Percentiles rank a stretch among this genome's conserved stretches.
phyloP scores from a whole-genome alignment of 2,329 filamentous ascomycete genomes.

The Metarhizium brunneum region DNA sequence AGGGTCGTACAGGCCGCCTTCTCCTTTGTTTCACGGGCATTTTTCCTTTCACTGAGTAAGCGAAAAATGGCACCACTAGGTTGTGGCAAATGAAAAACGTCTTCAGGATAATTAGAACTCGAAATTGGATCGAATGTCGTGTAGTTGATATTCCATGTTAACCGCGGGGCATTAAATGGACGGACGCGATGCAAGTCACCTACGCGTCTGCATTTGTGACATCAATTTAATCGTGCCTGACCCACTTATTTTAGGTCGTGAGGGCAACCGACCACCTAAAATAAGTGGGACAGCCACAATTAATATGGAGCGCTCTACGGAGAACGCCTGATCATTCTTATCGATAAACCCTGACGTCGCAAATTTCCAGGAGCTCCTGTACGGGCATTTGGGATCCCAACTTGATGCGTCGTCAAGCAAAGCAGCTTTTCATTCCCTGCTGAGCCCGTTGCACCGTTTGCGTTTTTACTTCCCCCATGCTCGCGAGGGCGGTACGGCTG shows the following conservation, averaged over 20 bases:
- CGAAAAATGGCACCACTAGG: background rate
- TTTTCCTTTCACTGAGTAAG: background rate
- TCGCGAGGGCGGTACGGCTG: slow-evolving; percentile 22
- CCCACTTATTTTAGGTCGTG: too few species aligned
- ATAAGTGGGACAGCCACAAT: too few species aligned
- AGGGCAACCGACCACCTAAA: too few species aligned
- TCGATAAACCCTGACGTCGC: slow-evolving; percentile 5
- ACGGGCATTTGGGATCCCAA: background rate
- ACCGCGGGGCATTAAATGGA: background rate
- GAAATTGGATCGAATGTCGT: background rate
- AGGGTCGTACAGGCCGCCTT: slow-evolving; percentile 20
- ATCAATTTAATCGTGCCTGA: too few species aligned
- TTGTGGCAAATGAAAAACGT: background rate
- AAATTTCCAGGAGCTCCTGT: slow-evolving; percentile 3
- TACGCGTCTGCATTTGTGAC: background rate
- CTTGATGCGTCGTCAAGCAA: background rate
- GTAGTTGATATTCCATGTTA: background rate
- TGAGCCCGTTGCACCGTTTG: background rate
- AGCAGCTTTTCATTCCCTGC: background rate
- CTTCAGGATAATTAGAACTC: background rate
- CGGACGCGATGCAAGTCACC: background rate
- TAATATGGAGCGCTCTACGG: too few species aligned
- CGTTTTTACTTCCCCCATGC: slow-evolving; percentile 17
- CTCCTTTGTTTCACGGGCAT: slow-evolving; percentile 26
- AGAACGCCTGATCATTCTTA: background rate